phyloP scores from a whole-genome alignment of 768 basidiomycete species.

The Cystoderma amianthinum region DNA sequence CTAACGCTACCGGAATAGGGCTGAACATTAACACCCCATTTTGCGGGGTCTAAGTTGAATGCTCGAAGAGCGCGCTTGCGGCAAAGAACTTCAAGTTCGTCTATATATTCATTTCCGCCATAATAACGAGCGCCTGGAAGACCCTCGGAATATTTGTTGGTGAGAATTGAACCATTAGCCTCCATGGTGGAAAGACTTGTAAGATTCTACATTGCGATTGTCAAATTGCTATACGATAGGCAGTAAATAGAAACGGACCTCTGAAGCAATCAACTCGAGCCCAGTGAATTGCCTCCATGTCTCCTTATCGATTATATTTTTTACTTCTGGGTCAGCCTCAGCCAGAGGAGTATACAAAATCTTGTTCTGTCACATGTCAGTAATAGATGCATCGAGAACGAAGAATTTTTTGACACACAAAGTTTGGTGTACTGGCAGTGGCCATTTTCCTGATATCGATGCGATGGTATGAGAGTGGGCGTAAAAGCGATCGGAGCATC shows the following conservation, averaged over 20 bases:
- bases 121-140: conserved; percentile 97
- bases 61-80: conserved; percentile 94
- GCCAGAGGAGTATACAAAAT: conserved; percentile 81
- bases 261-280: conserved; percentile 97
- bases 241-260: conserved; percentile 59
- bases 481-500: conserved; percentile 33
- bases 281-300: conserved; percentile 98
- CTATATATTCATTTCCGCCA: conserved; percentile 96
- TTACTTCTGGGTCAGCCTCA: conserved; percentile 90
- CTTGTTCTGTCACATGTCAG: conserved; percentile 62
- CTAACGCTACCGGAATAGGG: conserved; percentile 91
- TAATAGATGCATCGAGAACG: background rate
- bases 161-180: conserved; percentile 96
- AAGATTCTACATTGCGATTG: conserved; percentile 61
- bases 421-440: conserved; percentile 49
- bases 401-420: conserved; percentile 30
- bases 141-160: conserved; percentile 99
- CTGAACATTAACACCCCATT: conserved; percentile 99
- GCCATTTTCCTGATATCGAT: conserved; percentile 48
- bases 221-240: too few species aligned
- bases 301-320: conserved; percentile 98
- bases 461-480: conserved; percentile 20
- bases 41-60: conserved; percentile 87
- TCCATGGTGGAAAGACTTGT: conserved; percentile 95
- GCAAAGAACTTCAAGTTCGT: conserved; percentile 91